Evolutionary conservation across 805 yeast genomes (phyloP).

Genomic region (Candida sakaeoensis): DNA sequence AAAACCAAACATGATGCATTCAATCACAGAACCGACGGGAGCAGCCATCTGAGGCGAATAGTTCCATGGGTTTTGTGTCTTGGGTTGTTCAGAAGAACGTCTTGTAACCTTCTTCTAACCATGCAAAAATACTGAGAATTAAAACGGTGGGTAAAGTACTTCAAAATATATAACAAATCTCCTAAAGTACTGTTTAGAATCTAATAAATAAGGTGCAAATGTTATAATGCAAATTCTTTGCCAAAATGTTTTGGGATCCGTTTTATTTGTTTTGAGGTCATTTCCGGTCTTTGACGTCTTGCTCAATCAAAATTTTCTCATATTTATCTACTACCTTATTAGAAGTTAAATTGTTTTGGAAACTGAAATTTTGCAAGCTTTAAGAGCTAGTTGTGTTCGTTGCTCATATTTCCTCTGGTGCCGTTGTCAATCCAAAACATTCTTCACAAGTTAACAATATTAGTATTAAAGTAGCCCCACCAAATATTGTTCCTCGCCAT

Average conservation of each 20-base stretch:
- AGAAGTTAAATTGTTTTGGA: too few relatives aligned
- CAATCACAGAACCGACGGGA: constrained; percentile 36
- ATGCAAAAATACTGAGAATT: constrained; percentile 37
- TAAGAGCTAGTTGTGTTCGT: background rate
- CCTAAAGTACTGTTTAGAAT: constrained; percentile 38
- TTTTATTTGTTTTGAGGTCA: background rate
- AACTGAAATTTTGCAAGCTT: too few relatives aligned
- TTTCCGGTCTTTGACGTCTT: background rate
- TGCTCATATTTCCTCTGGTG: background rate
- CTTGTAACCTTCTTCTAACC: constrained; percentile 35
- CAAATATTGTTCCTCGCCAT: constrained; percentile 44
- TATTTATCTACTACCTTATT: too few relatives aligned
- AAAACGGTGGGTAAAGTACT: constrained; percentile 35
- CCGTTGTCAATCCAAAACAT: constrained; percentile 35
- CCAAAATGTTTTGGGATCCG: constrained; percentile 21
- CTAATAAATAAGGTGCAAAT: constrained; percentile 31
- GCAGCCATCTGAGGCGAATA: constrained; percentile 33
- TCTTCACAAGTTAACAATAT: constrained; percentile 51
- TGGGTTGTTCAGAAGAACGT: constrained; percentile 38
- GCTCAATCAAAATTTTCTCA: background rate
- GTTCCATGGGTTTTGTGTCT: constrained; percentile 34
- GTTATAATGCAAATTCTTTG: constrained; percentile 31
- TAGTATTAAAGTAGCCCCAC: constrained; percentile 38
- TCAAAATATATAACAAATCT: constrained; percentile 28
- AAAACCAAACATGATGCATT: constrained; percentile 35